A percentile compares a stretch with the other conserved stretches of the same genome.
These are phyloP conservation scores for Nicotiana rustica DNA, from an alignment of 305 asterid species.

Conservation along the genomic window DNA sequence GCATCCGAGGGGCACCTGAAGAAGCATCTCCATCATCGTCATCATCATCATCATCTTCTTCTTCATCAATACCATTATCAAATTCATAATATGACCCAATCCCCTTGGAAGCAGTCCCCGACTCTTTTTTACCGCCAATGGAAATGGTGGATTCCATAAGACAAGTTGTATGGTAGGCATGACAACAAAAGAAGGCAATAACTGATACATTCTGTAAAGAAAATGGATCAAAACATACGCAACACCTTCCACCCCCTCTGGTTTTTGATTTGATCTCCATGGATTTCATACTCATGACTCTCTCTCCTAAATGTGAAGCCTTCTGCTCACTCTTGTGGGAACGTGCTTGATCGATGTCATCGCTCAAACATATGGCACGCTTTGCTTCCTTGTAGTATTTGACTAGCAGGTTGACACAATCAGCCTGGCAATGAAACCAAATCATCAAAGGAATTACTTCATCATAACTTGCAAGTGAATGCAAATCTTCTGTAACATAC, in stretches of 20 bases:
- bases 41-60: slow-evolving; percentile 48
- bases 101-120: slow-evolving; percentile 47
- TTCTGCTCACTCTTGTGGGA: slow-evolving; percentile 54
- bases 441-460: slow-evolving; percentile 17
- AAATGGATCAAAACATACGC: slow-evolving; percentile 96
- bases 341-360: slow-evolving; percentile 72
- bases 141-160: slow-evolving; percentile 79
- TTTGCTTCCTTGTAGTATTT: slow-evolving; percentile 95
- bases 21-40: slow-evolving; percentile 46
- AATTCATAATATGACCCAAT: slow-evolving; percentile 63
- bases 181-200: slow-evolving; percentile 89
- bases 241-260: slow-evolving; percentile 84
- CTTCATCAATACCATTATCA: slow-evolving; percentile 54
- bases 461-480: neutral
- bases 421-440: slow-evolving; percentile 66
- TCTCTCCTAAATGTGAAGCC: slow-evolving; percentile 47
- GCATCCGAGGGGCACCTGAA: slow-evolving; percentile 64
- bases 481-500: neutral
- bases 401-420: slow-evolving; percentile 82
- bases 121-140: slow-evolving; percentile 55
- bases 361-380: slow-evolving; percentile 78
- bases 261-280: slow-evolving; percentile 80
- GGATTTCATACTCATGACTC: slow-evolving; percentile 61
- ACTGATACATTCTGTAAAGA: slow-evolving; percentile 70
- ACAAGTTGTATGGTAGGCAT: slow-evolving; percentile 85